A percentile compares a stretch with the other conserved stretches of the same genome.
Conservation (phyloP, 2,329 filamentous ascomycete genomes). For the Pseudogymnoascus sp. region DNA sequence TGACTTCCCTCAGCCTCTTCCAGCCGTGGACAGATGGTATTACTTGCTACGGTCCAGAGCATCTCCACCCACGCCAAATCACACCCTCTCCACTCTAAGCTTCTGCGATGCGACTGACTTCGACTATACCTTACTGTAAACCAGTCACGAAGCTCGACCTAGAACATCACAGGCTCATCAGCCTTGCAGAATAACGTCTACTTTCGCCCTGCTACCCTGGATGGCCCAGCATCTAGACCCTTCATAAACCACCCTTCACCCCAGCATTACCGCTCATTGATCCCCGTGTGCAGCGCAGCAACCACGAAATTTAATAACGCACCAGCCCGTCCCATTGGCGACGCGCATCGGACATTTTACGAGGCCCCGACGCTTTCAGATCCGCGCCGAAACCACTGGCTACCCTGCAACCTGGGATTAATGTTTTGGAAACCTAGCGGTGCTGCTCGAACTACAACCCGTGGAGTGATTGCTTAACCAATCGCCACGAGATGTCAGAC, state of each 20-base stretch:
- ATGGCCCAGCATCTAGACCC: constrained; percentile 7
- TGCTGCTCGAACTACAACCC: constrained; percentile 1
- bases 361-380: not conserved
- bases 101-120: constrained; percentile 1
- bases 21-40: constrained; percentile 2
- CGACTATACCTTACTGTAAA: constrained; percentile 1
- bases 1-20: constrained; percentile 6
- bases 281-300: not conserved
- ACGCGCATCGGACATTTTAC: not conserved
- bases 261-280: not conserved
- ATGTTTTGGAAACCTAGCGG: constrained; percentile 2
- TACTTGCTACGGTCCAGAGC: not conserved
- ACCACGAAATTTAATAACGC: constrained; percentile 1
- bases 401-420: constrained; percentile 2
- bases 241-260: not conserved
- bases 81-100: constrained; percentile 2
- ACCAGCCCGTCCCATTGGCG: not conserved
- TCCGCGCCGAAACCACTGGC: not conserved
- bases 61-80: not conserved
- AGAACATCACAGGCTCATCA: constrained; percentile 1
- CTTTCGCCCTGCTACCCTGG: not conserved
- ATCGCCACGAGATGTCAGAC: constrained; percentile 7
- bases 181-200: not conserved
- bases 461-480: constrained; percentile 4
- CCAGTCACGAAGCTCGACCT: not conserved